phyloP scores from a whole-genome alignment of 2,329 filamentous ascomycete species.

The Fusarium succisae region DNA sequence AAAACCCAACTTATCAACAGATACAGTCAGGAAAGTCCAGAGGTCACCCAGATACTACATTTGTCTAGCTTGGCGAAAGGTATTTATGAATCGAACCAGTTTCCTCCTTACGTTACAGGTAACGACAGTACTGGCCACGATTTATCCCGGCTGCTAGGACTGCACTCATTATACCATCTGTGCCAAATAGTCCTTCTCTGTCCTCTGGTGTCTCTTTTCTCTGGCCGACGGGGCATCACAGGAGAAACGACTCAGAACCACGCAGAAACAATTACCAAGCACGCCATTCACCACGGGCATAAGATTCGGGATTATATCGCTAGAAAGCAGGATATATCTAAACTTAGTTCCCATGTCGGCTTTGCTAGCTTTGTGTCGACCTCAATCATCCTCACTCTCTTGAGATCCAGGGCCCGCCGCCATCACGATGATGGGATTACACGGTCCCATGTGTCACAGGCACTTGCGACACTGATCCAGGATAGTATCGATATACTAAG shows the following conservation, averaged over 20 bases:
- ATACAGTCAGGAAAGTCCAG: fast-evolving
- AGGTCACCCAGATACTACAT: not conserved
- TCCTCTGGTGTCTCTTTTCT: not conserved
- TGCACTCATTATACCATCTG: not conserved
- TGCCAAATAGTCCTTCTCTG: not conserved
- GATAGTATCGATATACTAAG: not conserved
- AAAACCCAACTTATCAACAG: not conserved
- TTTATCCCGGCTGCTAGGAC: not conserved
- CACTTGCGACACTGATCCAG: not conserved
- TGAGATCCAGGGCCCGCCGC: not conserved
- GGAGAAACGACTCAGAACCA: not conserved
- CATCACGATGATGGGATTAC: not conserved
- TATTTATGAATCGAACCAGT: not conserved
- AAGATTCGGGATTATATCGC: not conserved
- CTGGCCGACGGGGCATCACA: fast-evolving
- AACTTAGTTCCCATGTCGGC: not conserved
- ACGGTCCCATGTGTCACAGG: not conserved
- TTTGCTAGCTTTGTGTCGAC: not conserved
- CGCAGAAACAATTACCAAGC: not conserved
- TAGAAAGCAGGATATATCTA: not conserved
- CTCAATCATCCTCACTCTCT: not conserved
- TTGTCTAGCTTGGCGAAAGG: not conserved
- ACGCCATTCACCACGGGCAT: not conserved
- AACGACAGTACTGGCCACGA: not conserved
- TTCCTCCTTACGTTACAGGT: not conserved